A percentile compares a stretch with the other conserved stretches of the same genome.
Conservation (phyloP, 306 rosid genomes). For the Rosa chinensis region DNA sequence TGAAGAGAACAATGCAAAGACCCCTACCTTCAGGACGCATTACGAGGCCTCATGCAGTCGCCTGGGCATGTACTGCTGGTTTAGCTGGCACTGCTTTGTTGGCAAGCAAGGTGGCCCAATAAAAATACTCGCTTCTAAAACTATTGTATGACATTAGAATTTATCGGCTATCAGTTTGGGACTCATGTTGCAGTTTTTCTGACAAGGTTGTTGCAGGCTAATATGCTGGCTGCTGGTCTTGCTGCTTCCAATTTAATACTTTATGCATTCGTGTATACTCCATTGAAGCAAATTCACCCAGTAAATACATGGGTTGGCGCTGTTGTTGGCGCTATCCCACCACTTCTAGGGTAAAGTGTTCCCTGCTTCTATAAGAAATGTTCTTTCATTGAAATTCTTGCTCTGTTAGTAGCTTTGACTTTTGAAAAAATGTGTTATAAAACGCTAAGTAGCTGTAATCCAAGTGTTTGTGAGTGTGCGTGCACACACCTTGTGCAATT, state of each 20-base stretch:
- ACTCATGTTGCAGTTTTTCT: conserved; percentile 52
- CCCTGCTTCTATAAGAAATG: conserved; percentile 8
- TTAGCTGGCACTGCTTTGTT: conserved; percentile 73
- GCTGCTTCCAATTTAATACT: conserved; percentile 85
- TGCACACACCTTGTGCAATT: background rate
- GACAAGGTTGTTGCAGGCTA: conserved; percentile 95
- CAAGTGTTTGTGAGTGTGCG: background rate
- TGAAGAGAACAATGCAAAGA: conserved; percentile 80
- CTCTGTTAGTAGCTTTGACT: background rate
- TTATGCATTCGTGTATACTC: conserved; percentile 89
- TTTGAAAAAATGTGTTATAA: background rate
- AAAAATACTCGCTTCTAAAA: conserved; percentile 20
- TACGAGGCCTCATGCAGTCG: conserved; percentile 65
- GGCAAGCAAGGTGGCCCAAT: conserved; percentile 69
- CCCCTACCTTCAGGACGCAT: conserved; percentile 95
- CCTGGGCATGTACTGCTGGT: conserved; percentile 77
- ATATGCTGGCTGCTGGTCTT: conserved; percentile 95
- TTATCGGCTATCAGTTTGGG: conserved; percentile 30
- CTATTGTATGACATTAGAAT: conserved; percentile 13
- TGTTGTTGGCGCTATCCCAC: conserved; percentile 95
- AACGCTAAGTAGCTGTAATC: background rate
- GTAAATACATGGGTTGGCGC: conserved; percentile 99
- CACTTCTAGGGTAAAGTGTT: conserved; percentile 81
- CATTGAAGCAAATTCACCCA: conserved; percentile 94
- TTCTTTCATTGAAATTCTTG: background rate